Evolutionary conservation across 345 rosid species (phyloP), one percentile per base, ranked within the genome.

Genomic region (Anastatica hierochuntica): DNA sequence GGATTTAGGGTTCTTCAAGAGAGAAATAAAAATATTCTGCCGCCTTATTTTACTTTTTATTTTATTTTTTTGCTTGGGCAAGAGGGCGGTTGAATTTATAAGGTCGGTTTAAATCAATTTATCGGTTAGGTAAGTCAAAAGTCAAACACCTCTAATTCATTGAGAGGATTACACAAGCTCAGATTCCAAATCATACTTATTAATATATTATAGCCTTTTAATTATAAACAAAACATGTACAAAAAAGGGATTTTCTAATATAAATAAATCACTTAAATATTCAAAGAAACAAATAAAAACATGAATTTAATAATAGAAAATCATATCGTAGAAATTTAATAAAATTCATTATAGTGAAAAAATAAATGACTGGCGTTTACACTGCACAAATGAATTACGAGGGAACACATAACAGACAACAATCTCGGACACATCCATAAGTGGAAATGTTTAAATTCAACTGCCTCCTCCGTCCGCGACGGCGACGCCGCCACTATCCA

Each of bases 401-500:
- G 23, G 16, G 21, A 58, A 59, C 13, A 34, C 60, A 24, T 33
- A 23, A 23, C 39, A 38, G 14, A 47, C 62, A 41, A 65, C 29
- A 19, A 48, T 56, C 50, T 57, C 63, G n/a, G 33, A 42, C 51
- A 49, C 56, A 63, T 49, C 2, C 57, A 21, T 27, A 44, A 52
- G 65, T 66, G 55, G 65, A 17, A 52, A 12, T 13, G 23, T 45
- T 24, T 31, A 10, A 38, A 13, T 0, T 62, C 60, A 72, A 52
- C 60, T 58, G 44, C 62, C 77, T 34, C 61, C 75, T 51, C 82
- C 83, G 24, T 66, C 75, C 16, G 69, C 41, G 49, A 71, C 56
- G 2, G 64, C 67, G 49, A 74, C 74, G 43, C 74, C 73, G 27
- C 33, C 33, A 56, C 49, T 63, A 62, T 81, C 86, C 58, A 84